Conservation (phyloP, 768 basidiomycete genomes). For the Boletellus ananiceps region DNA sequence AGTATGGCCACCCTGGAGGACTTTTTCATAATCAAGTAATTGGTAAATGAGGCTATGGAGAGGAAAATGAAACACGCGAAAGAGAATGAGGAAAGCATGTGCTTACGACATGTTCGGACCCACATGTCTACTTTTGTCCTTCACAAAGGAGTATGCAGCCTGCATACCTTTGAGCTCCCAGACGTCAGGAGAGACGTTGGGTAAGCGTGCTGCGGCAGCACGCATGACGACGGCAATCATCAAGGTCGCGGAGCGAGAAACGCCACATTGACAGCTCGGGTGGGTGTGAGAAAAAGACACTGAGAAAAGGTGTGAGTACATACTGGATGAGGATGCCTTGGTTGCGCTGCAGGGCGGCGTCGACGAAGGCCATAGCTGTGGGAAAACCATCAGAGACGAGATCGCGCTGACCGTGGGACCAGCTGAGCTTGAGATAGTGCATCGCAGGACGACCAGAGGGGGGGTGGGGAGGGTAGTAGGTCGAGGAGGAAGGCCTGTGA, state of each 20-base stretch:
- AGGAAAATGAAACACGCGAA: constrained; percentile 21
- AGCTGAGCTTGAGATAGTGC: constrained; percentile 85
- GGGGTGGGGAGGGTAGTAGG: constrained; percentile 64
- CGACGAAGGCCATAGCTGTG: constrained; percentile 76
- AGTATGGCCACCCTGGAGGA: constrained; percentile 46
- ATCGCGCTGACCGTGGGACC: constrained; percentile 94
- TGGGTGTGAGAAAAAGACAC: constrained; percentile 12
- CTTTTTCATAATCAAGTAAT: constrained; percentile 85
- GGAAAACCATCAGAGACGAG: constrained; percentile 77
- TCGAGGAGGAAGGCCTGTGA: constrained; percentile 36
- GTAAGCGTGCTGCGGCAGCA: constrained; percentile 67
- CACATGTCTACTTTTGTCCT: constrained; percentile 81
- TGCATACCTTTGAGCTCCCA: constrained; percentile 86
- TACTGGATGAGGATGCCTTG: constrained; percentile 85
- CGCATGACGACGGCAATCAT: constrained; percentile 92
- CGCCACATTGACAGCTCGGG: constrained; percentile 87
- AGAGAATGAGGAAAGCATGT: constrained; percentile 20
- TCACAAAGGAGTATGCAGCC: constrained; percentile 84
- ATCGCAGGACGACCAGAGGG: constrained; percentile 69
- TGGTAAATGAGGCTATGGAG: constrained; percentile 81
- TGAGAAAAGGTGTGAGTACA: constrained; percentile 32
- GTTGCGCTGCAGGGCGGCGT: constrained; percentile 67
- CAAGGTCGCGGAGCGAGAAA: constrained; percentile 86
- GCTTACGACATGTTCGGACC: constrained; percentile 95
- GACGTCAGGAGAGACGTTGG: constrained; percentile 66